Evolutionary conservation across 495 filamentous ascomycete species (phyloP), one percentile per base, ranked within the genome.

Genomic region (Pyrenula aspistea): DNA sequence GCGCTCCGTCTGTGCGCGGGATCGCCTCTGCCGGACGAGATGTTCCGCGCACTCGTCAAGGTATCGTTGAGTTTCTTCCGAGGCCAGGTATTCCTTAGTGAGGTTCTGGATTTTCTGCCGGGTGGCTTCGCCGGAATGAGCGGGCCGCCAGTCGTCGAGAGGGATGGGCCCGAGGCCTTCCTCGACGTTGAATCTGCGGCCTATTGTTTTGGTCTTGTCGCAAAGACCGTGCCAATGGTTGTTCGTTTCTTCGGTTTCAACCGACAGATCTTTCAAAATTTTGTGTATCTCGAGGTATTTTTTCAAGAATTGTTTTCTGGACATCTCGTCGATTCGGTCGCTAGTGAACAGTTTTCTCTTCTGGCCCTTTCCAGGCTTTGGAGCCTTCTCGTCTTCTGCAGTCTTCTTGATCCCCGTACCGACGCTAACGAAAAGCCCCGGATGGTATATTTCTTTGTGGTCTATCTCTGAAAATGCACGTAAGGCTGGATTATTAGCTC

Each of bases 401-500:
- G 4, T 42, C 50, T 24, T 20, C 22, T 52, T 52, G 19, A 52
- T 24, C 22, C 53, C 53, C 8, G 53, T 55, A 23, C 20, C 15
- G 24, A 59, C 52, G 53, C 0, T 61, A 53, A 59, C 53, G 56
- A 58, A 49, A 53, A 53, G 57, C 22, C 22, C 42, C 24, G 42
- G 12, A n/a, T 19, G n/a, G 49, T 51, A 42, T 2, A 3, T 15
- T 51, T 12, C 51, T 12, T 57, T 24, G 31, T 24, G 24, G 10
- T 23, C 11, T 11, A 60, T 49, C 31, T 62, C 60, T 12, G 24
- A n/a, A 24, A 52, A 62, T 2, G 55, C 22, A 15, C 56, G 53
- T 1, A 10, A 2, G 47, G 24, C 50, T 4, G 60, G 60, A 48
- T 62, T 62, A 49, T 62, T 62, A 42, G 42, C 48, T 4, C 59